Evolutionary conservation across 345 rosid genomes (phyloP).

Genomic region (Populus nigra): DNA sequence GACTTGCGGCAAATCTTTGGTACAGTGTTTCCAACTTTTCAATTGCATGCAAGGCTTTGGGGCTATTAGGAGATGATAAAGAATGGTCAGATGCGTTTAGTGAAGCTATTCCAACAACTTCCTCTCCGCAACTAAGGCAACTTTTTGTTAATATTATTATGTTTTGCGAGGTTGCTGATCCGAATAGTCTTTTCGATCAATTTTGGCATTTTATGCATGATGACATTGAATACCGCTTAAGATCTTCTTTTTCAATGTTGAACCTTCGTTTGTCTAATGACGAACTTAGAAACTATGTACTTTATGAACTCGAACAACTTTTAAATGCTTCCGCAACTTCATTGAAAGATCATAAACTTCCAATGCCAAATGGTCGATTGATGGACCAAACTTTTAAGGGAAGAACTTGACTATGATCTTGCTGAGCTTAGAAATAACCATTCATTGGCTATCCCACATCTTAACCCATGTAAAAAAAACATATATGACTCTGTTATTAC

Average conservation of each 20-base stretch:
- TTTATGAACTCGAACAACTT: background rate
- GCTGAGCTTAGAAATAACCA: background rate
- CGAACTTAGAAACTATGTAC: too few relatives aligned
- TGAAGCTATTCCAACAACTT: background rate
- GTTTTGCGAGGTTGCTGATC: background rate
- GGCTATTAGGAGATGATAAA: background rate
- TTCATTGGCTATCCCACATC: background rate
- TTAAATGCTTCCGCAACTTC: background rate
- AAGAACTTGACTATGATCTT: background rate
- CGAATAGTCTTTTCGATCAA: background rate
- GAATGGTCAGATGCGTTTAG: background rate
- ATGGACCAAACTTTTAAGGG: background rate
- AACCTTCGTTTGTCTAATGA: too few relatives aligned
- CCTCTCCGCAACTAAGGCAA: background rate
- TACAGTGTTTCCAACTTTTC: background rate
- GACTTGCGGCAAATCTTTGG: background rate
- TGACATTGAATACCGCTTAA: background rate
- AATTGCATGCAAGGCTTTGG: background rate
- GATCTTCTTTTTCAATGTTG: too few relatives aligned
- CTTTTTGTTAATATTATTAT: background rate
- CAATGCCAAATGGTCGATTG: background rate
- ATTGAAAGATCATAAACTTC: background rate
- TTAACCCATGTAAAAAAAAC: background rate
- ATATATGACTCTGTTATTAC: background rate
- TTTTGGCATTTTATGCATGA: background rate